Base-by-base conservation (phyloP, 78 protist species). In the Dictyostelium purpureum region DNA sequence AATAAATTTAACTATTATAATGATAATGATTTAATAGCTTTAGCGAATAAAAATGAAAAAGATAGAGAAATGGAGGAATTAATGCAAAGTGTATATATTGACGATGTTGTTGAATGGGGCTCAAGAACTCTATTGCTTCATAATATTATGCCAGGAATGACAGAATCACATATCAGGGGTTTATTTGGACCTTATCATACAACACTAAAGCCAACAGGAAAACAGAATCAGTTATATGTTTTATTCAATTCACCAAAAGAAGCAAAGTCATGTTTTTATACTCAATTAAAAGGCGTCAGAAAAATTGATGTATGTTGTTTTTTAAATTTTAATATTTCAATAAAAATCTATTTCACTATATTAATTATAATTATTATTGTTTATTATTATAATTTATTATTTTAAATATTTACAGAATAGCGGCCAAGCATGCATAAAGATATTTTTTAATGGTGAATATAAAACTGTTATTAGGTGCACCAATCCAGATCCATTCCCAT, bases 401-500 rank as follows among this genome's bases (percentile, higher is more conserved):
- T 43, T 40, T 31, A 7, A 26, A 54, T 38, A 28, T 7, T 35
- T 37, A 26, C 56, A 85, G 92, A 85, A 70, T 59, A 65, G 92
- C 4, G 92, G 92, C 3, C 92, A 85, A 85, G 38, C 92, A 21
- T 85, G 92, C 47, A 66, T 85, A 31, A 85, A 85, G 37, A 71
- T 85, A 33, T 61, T 38, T 2, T 85, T 85, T 73, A 73, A 47
- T 73, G 78, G 78, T 0, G 92, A 85, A 54, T 85, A 85, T 45
- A 85, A 85, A 28, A 85, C 92, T 7, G 92, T 85, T 6, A 85
- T 85, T 19, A 71, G 92, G 61, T 57, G 77, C 61, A 85, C 92
- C 11, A 85, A 56, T 73, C 92, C 92, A 6, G 92, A 85, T 47
- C 92, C 92, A 26, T 85, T 73, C 40, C 92, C 92, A 63, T 63